These are phyloP conservation scores for Tilletia horrida DNA, from an alignment of 1,284 basidiomycete species.

Conservation along the genomic window DNA sequence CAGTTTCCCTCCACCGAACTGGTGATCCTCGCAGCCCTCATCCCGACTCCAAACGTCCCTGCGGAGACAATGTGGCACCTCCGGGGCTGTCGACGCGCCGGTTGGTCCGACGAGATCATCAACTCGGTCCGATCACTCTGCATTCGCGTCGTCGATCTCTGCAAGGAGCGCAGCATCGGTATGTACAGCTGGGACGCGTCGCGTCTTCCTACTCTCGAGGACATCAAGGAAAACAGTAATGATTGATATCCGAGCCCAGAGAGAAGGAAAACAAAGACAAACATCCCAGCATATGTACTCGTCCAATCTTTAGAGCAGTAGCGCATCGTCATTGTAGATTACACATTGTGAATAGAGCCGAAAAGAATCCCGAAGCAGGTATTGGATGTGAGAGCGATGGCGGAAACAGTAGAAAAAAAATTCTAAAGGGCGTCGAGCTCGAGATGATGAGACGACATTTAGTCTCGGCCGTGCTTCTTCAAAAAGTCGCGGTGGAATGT, in stretches of 20 bases:
- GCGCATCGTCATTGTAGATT: no score
- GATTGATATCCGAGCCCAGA: no score
- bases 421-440: no score
- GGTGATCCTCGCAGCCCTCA: constrained; percentile 24
- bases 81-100: constrained; percentile 25
- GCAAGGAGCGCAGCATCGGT: background rate
- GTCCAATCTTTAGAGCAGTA: no score
- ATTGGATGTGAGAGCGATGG: no score
- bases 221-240: constrained; percentile 6
- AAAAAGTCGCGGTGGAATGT: constrained; percentile 48
- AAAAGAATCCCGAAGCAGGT: no score
- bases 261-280: background rate
- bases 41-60: constrained; percentile 22
- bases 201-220: background rate
- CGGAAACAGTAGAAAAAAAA: no score
- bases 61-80: constrained; percentile 32
- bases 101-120: constrained; percentile 26
- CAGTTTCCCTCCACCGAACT: constrained; percentile 21
- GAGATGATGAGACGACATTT: no score
- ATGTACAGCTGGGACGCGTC: constrained; percentile 16
- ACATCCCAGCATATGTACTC: background rate
- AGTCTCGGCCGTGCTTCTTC: constrained; percentile 26
- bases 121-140: constrained; percentile 13
- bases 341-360: no score
- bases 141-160: constrained; percentile 16